Evolutionary conservation across 78 protist species (phyloP).

Genomic region (Paratrimastix pyriformis): DNA sequence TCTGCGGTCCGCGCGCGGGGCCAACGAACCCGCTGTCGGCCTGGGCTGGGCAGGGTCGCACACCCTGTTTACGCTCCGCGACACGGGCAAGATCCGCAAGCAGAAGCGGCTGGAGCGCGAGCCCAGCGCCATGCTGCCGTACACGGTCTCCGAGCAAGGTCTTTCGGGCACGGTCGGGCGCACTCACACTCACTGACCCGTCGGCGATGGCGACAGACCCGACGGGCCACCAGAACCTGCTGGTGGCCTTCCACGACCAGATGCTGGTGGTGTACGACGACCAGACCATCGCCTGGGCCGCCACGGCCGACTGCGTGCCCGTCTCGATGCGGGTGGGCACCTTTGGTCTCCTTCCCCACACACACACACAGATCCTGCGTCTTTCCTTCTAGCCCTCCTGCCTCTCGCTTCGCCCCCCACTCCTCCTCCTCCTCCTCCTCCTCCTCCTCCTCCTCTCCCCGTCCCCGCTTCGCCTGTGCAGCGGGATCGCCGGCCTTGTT

Average conservation of each 20-base stretch:
- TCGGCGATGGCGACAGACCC: no score
- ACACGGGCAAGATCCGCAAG: conserved; percentile 13
- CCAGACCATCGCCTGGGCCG: conserved; percentile 5
- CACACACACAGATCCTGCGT: no score
- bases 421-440: no score
- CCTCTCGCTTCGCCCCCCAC: no score
- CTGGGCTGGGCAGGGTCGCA: neutral
- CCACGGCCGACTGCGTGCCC: conserved; percentile 12
- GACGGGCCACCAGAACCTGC: neutral
- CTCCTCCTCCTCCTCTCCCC: no score
- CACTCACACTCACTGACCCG: no score
- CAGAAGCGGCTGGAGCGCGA: conserved; percentile 27
- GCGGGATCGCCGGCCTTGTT: no score
- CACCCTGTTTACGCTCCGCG: neutral
- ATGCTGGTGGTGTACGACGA: neutral
- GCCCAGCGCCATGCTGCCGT: neutral
- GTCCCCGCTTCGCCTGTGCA: no score
- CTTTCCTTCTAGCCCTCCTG: no score
- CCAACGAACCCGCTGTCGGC: conserved; percentile 3
- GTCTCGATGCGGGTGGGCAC: neutral
- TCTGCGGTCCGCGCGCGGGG: neutral
- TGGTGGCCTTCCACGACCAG: neutral
- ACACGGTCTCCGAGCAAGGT: no score
- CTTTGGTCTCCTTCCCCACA: no score
- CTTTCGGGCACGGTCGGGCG: no score